Evolutionary conservation across 139 green algal genomes (phyloP).

Genomic region (Nannochloris sp.): DNA sequence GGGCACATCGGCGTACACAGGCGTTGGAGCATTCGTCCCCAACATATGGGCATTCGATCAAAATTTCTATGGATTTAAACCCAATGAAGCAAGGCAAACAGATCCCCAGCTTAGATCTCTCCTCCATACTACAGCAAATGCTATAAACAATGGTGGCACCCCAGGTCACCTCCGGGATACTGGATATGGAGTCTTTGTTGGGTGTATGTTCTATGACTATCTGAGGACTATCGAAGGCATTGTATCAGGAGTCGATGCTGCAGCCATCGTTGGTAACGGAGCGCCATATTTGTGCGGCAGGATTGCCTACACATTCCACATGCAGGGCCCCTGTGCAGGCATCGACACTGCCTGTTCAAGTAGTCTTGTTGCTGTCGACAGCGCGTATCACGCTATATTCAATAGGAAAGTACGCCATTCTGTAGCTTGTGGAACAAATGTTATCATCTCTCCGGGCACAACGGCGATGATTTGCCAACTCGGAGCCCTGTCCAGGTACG

Average conservation of each 20-base stretch:
- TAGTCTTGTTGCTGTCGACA: conserved; percentile 37
- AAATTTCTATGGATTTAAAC: conserved; percentile 41
- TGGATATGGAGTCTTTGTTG: conserved; percentile 26
- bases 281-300: conserved; percentile 39
- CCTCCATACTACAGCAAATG: conserved; percentile 37
- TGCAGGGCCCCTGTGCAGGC: conserved; percentile 34
- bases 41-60: conserved; percentile 53
- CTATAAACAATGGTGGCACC: conserved; percentile 26
- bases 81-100: conserved; percentile 44
- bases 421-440: conserved; percentile 27
- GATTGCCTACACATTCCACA: conserved; percentile 39
- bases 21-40: conserved; percentile 50
- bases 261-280: conserved; percentile 32
- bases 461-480: conserved; percentile 24
- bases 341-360: conserved; percentile 52
- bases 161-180: background rate
- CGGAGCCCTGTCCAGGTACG: conserved; percentile 32
- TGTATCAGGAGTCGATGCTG: background rate
- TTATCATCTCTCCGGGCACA: conserved; percentile 22
- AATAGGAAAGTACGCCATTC: background rate
- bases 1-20: conserved; percentile 12
- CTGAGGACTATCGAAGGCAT: background rate
- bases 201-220: conserved; percentile 46
- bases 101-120: conserved; percentile 69
- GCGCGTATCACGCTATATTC: conserved; percentile 23